Evolutionary conservation across 1,139 yeast species (phyloP).

Genomic region (Candida buenavistaensis): DNA sequence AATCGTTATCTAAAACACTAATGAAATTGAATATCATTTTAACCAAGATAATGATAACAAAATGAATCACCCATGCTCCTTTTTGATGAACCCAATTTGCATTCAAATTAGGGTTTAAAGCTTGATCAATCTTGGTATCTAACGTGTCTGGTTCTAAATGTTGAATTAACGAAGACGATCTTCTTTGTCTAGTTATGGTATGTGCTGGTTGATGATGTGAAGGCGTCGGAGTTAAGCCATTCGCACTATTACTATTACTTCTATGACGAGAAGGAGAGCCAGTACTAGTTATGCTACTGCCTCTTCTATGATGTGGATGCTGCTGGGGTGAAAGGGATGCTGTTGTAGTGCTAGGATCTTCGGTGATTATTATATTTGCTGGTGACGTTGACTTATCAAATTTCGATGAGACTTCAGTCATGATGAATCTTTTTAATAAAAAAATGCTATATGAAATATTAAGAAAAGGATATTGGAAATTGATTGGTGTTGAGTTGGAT

Average conservation of each 20-base stretch:
- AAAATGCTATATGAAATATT: no score
- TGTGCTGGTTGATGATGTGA: conserved; percentile 28
- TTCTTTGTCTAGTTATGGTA: conserved; percentile 39
- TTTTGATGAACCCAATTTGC: conserved; percentile 96
- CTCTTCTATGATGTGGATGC: conserved; percentile 5
- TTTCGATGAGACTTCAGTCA: no score
- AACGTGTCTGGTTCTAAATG: conserved; percentile 92
- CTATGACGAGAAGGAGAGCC: conserved; percentile 13
- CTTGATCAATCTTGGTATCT: conserved; percentile 92
- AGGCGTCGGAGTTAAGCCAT: conserved; percentile 24
- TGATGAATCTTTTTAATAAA: no score
- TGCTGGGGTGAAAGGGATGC: conserved; percentile 1
- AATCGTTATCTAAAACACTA: conserved; percentile 68
- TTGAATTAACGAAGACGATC: conserved; percentile 61
- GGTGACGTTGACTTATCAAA: background rate
- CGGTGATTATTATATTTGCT: background rate
- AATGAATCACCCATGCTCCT: conserved; percentile 94
- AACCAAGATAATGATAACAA: conserved; percentile 73
- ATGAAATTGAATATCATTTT: conserved; percentile 77
- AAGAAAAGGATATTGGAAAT: no score
- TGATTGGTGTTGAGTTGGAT: no score
- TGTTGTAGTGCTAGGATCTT: background rate
- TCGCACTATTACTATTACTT: conserved; percentile 11
- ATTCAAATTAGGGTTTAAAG: conserved; percentile 82
- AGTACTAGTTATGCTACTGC: conserved; percentile 4